These are phyloP conservation scores for Scenedesmus sp. DNA, from an alignment of 163 green algal species.

Conservation along the genomic window DNA sequence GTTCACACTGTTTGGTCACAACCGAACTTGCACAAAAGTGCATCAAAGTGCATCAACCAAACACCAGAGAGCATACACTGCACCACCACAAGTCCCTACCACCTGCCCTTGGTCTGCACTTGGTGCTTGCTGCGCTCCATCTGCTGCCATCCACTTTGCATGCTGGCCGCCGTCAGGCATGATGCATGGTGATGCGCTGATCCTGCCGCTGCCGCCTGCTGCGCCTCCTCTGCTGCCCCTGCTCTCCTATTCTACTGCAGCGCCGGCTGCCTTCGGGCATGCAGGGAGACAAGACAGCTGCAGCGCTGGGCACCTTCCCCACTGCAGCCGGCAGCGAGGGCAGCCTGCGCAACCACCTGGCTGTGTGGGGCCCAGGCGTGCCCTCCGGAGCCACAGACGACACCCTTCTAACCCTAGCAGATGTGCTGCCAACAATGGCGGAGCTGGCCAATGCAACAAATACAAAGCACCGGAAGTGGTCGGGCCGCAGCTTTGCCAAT, in stretches of 20 bases:
- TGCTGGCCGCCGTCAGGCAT: not conserved
- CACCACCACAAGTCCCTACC: no score
- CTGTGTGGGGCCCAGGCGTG: slow-evolving; percentile 21
- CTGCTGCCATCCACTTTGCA: not conserved
- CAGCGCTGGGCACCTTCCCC: not conserved
- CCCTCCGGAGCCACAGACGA: not conserved
- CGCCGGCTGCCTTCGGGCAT: slow-evolving; percentile 5
- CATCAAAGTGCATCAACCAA: no score
- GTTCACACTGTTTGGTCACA: no score
- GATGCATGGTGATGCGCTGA: not conserved
- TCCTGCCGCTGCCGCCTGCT: not conserved
- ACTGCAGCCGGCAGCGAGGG: not conserved
- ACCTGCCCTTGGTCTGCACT: no score
- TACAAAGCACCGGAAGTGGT: not conserved
- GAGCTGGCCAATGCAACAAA: not conserved
- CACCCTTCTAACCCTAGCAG: not conserved
- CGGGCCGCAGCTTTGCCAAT: not conserved
- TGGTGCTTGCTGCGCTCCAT: no score
- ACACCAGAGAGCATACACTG: no score
- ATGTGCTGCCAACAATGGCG: slow-evolving; percentile 26
- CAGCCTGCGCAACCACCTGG: slow-evolving; percentile 7
- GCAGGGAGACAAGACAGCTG: slow-evolving; percentile 3
- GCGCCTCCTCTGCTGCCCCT: no score
- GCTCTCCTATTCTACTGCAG: not conserved
- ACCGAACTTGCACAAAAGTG: no score